These are phyloP conservation scores for Cyamopsis tetragonoloba DNA, from an alignment of 306 rosid genomes.

Conservation along the genomic window DNA sequence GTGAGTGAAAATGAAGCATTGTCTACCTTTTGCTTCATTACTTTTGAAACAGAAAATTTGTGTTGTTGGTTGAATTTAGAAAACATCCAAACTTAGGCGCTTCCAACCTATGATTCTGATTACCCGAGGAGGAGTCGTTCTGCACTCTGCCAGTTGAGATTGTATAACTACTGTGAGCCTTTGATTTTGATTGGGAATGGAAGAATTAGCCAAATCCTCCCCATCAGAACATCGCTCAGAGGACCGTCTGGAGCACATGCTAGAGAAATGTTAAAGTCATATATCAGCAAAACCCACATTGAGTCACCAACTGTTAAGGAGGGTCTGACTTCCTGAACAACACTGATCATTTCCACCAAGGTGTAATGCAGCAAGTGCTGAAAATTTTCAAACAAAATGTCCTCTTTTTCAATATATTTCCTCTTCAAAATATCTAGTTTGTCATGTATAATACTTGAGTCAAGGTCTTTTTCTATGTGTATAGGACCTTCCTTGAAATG, in stretches of 20 bases:
- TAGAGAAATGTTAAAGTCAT: constrained; percentile 54
- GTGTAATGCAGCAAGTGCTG: constrained; percentile 48
- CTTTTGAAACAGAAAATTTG: constrained; percentile 22
- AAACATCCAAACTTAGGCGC: constrained; percentile 31
- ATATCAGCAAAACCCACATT: constrained; percentile 66
- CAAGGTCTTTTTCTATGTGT: constrained; percentile 37
- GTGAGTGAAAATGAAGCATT: constrained; percentile 18
- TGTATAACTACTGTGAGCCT: constrained; percentile 13
- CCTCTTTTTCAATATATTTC: constrained; percentile 6
- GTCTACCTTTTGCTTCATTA: constrained; percentile 13
- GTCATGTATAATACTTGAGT: constrained; percentile 36
- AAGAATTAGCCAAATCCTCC: constrained; percentile 16
- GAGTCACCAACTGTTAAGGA: constrained; percentile 57
- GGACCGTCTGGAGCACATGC: constrained; percentile 44
- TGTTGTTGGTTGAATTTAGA: neutral
- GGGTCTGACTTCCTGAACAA: constrained; percentile 54
- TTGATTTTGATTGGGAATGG: constrained; percentile 28
- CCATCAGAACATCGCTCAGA: constrained; percentile 19
- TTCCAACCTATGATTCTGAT: constrained; percentile 24
- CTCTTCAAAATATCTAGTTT: constrained; percentile 35
- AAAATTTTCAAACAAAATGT: constrained; percentile 32
- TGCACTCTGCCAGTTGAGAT: constrained; percentile 1
- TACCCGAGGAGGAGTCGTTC: constrained; percentile 13
- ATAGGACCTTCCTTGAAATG: constrained; percentile 50
- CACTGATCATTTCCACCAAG: constrained; percentile 57